phyloP scores from a whole-genome alignment of 1,139 yeast genomes.

The Diutina catenulata region DNA sequence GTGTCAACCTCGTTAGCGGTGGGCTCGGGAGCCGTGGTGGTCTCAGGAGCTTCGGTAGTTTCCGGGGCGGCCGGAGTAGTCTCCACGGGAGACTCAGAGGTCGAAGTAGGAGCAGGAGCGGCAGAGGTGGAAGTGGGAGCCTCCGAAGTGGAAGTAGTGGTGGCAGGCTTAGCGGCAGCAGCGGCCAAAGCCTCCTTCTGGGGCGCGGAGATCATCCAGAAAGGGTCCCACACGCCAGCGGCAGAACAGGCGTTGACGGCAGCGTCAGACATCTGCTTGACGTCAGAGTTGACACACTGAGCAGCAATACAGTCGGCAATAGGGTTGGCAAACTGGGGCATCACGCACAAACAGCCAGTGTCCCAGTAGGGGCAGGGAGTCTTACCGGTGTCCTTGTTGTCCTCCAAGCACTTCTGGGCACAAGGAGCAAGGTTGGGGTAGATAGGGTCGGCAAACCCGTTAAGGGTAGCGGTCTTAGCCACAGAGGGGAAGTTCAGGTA shows the following conservation, averaged over 20 bases:
- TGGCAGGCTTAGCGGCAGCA: slow-evolving; percentile 1
- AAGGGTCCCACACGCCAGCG: slow-evolving; percentile 1
- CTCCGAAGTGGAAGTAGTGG: neutral
- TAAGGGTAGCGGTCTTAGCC: slow-evolving; percentile 11
- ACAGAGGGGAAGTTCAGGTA: slow-evolving; percentile 10
- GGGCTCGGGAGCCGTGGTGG: neutral
- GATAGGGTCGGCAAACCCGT: slow-evolving; percentile 11
- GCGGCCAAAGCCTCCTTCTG: neutral
- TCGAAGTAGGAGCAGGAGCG: neutral
- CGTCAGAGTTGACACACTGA: neutral
- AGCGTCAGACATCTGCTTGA: neutral
- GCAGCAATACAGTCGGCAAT: slow-evolving; percentile 10
- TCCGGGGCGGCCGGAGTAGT: neutral
- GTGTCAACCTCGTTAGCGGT: neutral
- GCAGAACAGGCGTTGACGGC: neutral
- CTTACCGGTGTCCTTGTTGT: slow-evolving; percentile 2
- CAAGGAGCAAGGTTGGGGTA: slow-evolving; percentile 9
- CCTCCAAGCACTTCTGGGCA: slow-evolving; percentile 7
- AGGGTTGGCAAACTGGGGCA: slow-evolving; percentile 9
- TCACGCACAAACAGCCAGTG: slow-evolving; percentile 12
- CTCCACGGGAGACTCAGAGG: neutral
- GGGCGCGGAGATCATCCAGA: neutral
- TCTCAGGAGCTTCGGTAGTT: neutral
- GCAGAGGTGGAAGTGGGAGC: neutral
- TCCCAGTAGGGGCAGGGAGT: slow-evolving; percentile 13